These are phyloP conservation scores for Metschnikowia henanensis DNA, from an alignment of 805 yeast genomes.

Conservation along the genomic window DNA sequence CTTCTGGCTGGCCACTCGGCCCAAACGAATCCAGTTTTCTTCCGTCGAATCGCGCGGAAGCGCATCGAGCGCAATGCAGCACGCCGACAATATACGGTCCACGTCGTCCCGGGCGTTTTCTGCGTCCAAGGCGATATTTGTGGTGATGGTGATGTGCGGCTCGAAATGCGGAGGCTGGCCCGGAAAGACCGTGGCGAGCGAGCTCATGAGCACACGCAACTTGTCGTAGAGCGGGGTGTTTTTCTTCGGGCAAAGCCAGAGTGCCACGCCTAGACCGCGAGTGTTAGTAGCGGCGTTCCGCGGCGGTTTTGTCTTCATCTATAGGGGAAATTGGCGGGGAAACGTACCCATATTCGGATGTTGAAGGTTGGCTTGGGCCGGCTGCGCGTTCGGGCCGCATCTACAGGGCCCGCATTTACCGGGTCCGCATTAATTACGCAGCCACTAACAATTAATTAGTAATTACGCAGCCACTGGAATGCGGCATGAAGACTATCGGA, in stretches of 20 bases:
- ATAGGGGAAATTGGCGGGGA: background rate
- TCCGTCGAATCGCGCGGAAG: conserved; percentile 37
- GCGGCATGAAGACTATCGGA: too few relatives aligned
- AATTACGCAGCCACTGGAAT: too few relatives aligned
- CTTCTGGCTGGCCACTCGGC: conserved; percentile 48
- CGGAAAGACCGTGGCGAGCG: conserved; percentile 69
- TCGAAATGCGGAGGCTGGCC: conserved; percentile 63
- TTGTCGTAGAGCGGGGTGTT: conserved; percentile 55
- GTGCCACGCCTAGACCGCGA: conserved; percentile 45
- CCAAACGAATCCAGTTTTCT: conserved; percentile 39
- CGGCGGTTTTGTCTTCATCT: background rate
- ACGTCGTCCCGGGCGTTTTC: conserved; percentile 51
- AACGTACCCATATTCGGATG: conserved; percentile 13
- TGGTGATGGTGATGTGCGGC: conserved; percentile 77
- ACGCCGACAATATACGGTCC: conserved; percentile 54
- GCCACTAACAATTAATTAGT: too few relatives aligned
- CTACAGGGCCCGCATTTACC: too few relatives aligned
- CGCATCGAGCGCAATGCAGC: conserved; percentile 53
- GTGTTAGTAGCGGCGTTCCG: conserved; percentile 11
- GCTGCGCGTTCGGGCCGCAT: background rate
- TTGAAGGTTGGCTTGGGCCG: background rate
- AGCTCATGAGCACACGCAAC: conserved; percentile 57
- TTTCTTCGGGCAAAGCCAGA: conserved; percentile 74
- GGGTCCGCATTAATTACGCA: too few relatives aligned
- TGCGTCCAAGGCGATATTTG: conserved; percentile 50